A percentile compares a stretch with the other conserved stretches of the same genome.
Evolutionary conservation across 257 asterid genomes (phyloP).

Genomic region (Linaria vulgaris): DNA sequence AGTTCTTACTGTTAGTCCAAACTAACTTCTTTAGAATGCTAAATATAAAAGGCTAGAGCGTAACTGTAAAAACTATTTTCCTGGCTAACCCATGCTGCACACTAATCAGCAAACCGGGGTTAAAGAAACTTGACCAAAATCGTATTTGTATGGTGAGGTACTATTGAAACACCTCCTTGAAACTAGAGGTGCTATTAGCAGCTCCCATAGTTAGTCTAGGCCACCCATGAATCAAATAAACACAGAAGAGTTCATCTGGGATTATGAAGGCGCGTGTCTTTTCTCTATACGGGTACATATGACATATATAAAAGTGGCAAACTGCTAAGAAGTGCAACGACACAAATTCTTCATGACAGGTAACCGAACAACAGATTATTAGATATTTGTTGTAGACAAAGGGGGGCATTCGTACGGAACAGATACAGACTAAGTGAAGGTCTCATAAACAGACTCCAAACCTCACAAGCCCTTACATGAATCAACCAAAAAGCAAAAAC

Average conservation of each 20-base stretch:
- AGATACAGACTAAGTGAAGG: constrained; percentile 1
- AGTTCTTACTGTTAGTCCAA: background rate
- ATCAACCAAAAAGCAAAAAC: background rate
- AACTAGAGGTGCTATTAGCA: constrained; percentile 48
- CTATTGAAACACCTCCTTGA: constrained; percentile 46
- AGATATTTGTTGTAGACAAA: background rate
- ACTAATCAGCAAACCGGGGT: too few species aligned
- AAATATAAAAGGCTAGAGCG: too few species aligned
- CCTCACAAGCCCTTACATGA: constrained; percentile 2
- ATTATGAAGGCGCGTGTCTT: background rate
- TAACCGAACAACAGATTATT: background rate
- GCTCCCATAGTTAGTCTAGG: constrained; percentile 39
- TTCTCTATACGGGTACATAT: background rate
- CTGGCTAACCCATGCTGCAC: too few species aligned
- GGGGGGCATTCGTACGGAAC: background rate
- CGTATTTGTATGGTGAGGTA: constrained; percentile 35
- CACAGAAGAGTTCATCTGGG: constrained; percentile 26
- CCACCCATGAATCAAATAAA: constrained; percentile 64
- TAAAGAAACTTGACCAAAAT: background rate
- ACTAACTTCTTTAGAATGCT: too few species aligned
- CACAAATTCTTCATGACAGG: constrained; percentile 5
- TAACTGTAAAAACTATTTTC: too few species aligned
- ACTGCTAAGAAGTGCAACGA: background rate
- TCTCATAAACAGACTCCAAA: background rate
- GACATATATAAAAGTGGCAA: background rate